Evolutionary conservation across 164 flowering plant genomes (phyloP), one percentile per base, ranked within the genome.

Genomic region (Chloranthus sessilifolius): DNA sequence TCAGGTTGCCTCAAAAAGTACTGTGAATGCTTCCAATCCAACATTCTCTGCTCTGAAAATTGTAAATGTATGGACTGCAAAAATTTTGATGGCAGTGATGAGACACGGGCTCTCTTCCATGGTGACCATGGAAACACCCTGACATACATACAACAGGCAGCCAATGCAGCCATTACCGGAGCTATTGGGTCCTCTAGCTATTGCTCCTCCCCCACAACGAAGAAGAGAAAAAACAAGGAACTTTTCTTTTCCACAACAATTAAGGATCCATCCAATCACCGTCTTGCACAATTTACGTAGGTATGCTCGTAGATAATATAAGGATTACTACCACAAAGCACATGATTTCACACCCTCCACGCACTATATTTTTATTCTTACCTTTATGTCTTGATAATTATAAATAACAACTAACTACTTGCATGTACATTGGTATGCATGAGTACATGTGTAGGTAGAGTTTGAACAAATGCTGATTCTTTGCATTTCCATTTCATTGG

Each of bases 1-100:
- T 92, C 99, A 38, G 95, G 97, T 17, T 88, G 99, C 62, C 92
- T 92, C 31, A 92, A 92, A 60, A 92, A 92, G 67, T 92, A 92
- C 60, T 92, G 97, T 43, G 99, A 92, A 53, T 92, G 99, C 64
- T 92, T 92, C 64, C 99, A 92, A 56, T 97, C 95, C 43, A 84
- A 86, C 67, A 79, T 92, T 62, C 79, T 89, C 7, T 92, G 99
- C 70, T 92, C 99, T 43, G 99, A 88, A 27, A 88, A 86, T 50
- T 92, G 99, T 68, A 88, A 77, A 74, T 92, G 99, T 65, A 52
- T 84, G 63, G 99, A 88, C 67, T 92, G 99, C 82, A 92, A 86
- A 46, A 92, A 88, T 56, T 84, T 67, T 58, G 99, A 92, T 70
- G 99, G 92, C 56, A 92, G 95, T 67, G 97, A 92, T 67, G 99